Base-by-base conservation (phyloP, 768 basidiomycete genomes). In the Dacryopinax spathularia region DNA sequence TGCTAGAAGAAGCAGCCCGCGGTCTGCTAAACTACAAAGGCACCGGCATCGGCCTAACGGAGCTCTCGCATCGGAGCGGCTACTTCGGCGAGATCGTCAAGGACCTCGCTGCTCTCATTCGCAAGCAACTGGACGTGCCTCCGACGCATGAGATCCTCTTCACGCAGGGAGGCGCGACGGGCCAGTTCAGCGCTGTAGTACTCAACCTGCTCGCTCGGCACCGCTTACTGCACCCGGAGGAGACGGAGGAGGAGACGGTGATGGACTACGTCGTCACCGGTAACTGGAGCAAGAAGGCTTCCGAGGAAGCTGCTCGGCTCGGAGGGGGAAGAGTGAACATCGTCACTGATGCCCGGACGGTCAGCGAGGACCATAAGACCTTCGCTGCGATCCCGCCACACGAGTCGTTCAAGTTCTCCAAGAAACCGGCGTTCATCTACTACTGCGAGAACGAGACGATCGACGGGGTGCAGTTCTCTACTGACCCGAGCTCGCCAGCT, bases 371-470 rank as follows among this genome's bases (percentile, higher is more conserved):
- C 69, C 82, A 80, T 63, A 86, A 87, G 71, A 77, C 84, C 0
- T 89, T 87, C 74, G 86, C 91, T 68, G 83, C 81, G 66, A 83
- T 98, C 71, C 93, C 96, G 9, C 76, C 84, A 12, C 84, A 83
- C 71, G 75, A 78, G 62, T 80, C 81, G 62, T 98, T 88, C 81
- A 72, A 75, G 10, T 91, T 97, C 77, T 87, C 88, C 7, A 66
- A 75, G n/a, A 81, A 85, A 71, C 86, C 95, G 15, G 94, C 89
- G 29, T 81, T 94, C 68, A 86, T 97, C 65, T 98, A 95, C 77
- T 98, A 96, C 77, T 99, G 96, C 81, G 96, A 96, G 74, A 99
- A 99, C 79, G 96, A 99, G 78, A 99, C 96, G 15, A 88, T 98
- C 64, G 87, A 95, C 68, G 96, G 96, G 41, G 87, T 93, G 56